Evolutionary conservation across 192 early-diverging fungal species (phyloP).

Genomic region (Umbelopsis sp.): DNA sequence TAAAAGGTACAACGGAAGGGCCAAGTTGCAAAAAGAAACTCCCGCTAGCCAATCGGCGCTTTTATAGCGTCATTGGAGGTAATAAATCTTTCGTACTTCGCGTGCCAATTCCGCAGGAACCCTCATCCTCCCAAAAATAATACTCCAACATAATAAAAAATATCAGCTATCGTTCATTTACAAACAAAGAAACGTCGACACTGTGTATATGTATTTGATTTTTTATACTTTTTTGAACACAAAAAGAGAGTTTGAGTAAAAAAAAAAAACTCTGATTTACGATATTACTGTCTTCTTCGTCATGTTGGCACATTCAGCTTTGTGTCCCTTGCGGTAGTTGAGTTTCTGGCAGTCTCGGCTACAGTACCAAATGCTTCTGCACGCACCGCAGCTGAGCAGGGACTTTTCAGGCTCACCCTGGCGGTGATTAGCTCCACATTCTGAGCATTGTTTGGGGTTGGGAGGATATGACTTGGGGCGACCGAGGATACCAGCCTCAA

Average conservation of each 20-base stretch:
- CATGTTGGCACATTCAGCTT: conserved; percentile 37
- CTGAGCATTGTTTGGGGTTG: conserved; percentile 45
- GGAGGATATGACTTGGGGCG: conserved; percentile 43
- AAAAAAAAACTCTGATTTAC: neutral
- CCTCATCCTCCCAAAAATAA: neutral
- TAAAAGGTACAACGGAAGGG: neutral
- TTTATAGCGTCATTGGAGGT: neutral
- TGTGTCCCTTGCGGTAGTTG: conserved; percentile 57
- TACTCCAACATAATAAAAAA: neutral
- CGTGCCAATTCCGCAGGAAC: neutral
- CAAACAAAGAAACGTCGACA: neutral
- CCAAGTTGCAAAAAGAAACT: neutral
- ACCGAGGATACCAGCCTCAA: conserved; percentile 43
- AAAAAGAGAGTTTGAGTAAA: no score
- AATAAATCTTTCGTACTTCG: neutral
- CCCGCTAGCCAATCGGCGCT: neutral
- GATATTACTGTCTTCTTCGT: neutral
- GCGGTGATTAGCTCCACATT: conserved; percentile 41
- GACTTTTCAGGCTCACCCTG: conserved; percentile 44
- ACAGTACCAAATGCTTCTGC: conserved; percentile 58
- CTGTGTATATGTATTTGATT: neutral
- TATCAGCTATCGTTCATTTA: neutral
- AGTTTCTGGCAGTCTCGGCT: conserved; percentile 58
- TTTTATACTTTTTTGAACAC: neutral
- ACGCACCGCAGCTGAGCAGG: conserved; percentile 54